Evolutionary conservation across 1,139 yeast species (phyloP), one percentile per base, ranked within the genome.

Genomic region (Yamadazyma trypodendri): DNA sequence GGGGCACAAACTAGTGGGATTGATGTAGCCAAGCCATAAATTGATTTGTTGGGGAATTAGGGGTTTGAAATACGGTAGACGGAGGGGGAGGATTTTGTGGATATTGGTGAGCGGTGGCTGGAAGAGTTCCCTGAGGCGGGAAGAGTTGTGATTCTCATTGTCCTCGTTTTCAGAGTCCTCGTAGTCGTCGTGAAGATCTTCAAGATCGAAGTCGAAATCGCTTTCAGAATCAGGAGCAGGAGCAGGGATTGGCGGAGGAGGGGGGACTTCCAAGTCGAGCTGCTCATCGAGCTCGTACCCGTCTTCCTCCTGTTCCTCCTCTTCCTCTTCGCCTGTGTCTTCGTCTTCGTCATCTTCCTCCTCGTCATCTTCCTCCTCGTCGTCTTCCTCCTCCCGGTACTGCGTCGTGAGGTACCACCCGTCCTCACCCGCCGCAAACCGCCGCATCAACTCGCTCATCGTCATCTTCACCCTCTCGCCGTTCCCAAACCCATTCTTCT

Each of bases 41-140:
- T 84, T 84, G 28, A 84, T 77, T 52, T 83, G 90, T 55, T 84
- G 90, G 1, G 89, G 81, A 2, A 75, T 58, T 11, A 82, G 56
- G 2, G 54, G 54, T 6, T 57, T 43, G 25, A 80, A 56, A 3
- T 76, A 54, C 1, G 49, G 44, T 0, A 82, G 81, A 5, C 54
- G 43, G 10, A 72, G 48, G 1, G 82, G 76, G 9, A 79, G 39
- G 15, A 45, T 28, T n/a, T 50, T 44, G 40, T 13, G 65, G 48
- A 79, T 55, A 30, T 64, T 64, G 1, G 81, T 70, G 43, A 83
- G 61, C 3, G 90, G 90, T 7, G 80, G 79, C 52, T 82, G 89
- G 36, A 76, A 68, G 7, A 81, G 60, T 34, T 76, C 81, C 21
- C 49, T 55, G 2, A 77, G 24, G 14, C 37, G 18, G 9, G 11